These are phyloP conservation scores for Albizia julibrissin DNA, from an alignment of 306 rosid species.

Conservation along the genomic window DNA sequence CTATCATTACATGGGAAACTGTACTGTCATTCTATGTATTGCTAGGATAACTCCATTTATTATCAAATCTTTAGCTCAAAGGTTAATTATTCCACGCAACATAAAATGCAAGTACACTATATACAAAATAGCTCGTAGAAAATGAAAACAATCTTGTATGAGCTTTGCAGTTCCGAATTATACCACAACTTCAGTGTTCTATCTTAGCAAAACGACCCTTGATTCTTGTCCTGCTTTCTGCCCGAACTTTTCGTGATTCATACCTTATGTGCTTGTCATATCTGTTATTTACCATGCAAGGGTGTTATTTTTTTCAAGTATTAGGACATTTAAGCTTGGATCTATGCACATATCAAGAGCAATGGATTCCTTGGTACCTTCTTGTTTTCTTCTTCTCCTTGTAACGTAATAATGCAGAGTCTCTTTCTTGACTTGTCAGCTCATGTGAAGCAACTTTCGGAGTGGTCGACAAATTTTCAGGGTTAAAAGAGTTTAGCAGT, in stretches of 20 bases:
- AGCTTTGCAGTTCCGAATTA: slow-evolving; percentile 8
- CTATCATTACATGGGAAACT: not conserved
- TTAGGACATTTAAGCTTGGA: not conserved
- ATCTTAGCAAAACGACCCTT: slow-evolving; percentile 88
- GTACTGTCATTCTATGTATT: slow-evolving; percentile 5
- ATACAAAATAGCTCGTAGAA: not conserved
- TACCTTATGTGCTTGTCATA: slow-evolving; percentile 86
- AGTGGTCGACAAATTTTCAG: slow-evolving; percentile 40
- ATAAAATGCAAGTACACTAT: slow-evolving; percentile 24
- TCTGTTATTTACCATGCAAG: slow-evolving; percentile 50
- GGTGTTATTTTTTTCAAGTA: slow-evolving; percentile 22
- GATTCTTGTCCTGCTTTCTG: slow-evolving; percentile 76
- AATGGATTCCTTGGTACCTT: slow-evolving; percentile 53
- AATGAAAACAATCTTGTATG: not conserved
- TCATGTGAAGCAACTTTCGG: slow-evolving; percentile 55
- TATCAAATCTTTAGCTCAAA: slow-evolving; percentile 20
- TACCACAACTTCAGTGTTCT: slow-evolving; percentile 50
- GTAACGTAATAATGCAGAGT: slow-evolving; percentile 79
- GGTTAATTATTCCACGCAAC: slow-evolving; percentile 18
- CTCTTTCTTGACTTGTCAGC: slow-evolving; percentile 65
- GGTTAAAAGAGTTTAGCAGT: slow-evolving; percentile 28
- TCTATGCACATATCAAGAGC: not conserved
- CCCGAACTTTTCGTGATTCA: slow-evolving; percentile 84
- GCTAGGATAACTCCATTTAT: slow-evolving; percentile 5
- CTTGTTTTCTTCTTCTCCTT: slow-evolving; percentile 91